Evolutionary conservation across 441 rosid species (phyloP).

Genomic region (Brassica balearica): DNA sequence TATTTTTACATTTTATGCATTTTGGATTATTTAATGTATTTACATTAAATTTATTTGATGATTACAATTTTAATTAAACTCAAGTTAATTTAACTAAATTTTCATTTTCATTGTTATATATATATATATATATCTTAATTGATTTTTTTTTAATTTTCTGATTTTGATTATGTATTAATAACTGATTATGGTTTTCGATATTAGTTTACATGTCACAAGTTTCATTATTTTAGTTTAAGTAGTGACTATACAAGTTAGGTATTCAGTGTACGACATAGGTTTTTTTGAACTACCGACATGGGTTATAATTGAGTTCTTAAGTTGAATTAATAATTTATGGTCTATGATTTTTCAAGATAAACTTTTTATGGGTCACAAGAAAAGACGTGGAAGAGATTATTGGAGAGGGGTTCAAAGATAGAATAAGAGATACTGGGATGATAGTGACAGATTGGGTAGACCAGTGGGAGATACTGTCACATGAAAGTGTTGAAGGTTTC

Average conservation of each 20-base stretch:
- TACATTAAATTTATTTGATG: too few relatives aligned
- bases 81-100: too few relatives aligned
- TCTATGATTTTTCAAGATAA: constrained; percentile 18
- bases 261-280: background rate
- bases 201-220: background rate
- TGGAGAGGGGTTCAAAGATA: constrained; percentile 52
- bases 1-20: too few relatives aligned
- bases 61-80: too few relatives aligned
- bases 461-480: constrained; percentile 62
- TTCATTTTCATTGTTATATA: too few relatives aligned
- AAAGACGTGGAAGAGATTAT: constrained; percentile 40
- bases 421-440: constrained; percentile 52
- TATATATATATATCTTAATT: too few relatives aligned
- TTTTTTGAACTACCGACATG: too few relatives aligned
- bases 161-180: too few relatives aligned
- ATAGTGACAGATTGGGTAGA: constrained; percentile 74
- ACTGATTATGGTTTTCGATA: too few relatives aligned
- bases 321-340: background rate
- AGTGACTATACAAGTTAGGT: constrained; percentile 13
- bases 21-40: too few relatives aligned
- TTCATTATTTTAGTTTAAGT: background rate
- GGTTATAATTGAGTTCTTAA: background rate
- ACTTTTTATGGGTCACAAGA: constrained; percentile 67
- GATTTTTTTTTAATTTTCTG: too few relatives aligned
- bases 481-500: constrained; percentile 60